A percentile compares a stretch with the other conserved stretches of the same genome.
phyloP scores from a whole-genome alignment of 768 basidiomycete genomes.

The Pulveroboletus ravenelii region DNA sequence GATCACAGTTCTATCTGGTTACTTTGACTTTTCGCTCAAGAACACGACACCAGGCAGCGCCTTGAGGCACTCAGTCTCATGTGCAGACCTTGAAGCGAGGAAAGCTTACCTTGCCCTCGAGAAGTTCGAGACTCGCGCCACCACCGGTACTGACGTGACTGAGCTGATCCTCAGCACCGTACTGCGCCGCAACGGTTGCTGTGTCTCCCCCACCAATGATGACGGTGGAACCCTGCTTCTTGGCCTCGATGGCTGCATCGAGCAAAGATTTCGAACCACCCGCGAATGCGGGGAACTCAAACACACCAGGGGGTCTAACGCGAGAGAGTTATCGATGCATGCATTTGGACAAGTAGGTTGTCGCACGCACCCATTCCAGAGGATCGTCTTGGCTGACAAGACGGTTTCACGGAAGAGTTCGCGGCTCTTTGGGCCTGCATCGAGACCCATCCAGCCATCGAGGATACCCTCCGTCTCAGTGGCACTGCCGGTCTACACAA shows the following conservation, averaged over 20 bases:
- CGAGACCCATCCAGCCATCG: constrained; percentile 92
- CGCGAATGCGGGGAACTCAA: constrained; percentile 93
- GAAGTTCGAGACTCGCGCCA: constrained; percentile 87
- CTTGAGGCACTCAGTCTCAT: constrained; percentile 35
- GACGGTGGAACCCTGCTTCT: constrained; percentile 79
- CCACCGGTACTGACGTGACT: constrained; percentile 97
- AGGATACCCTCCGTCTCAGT: constrained; percentile 87
- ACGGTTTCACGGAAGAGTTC: constrained; percentile 79
- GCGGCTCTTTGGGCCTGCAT: constrained; percentile 81
- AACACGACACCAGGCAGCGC: constrained; percentile 88
- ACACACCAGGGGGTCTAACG: constrained; percentile 89
- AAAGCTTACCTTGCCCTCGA: constrained; percentile 88
- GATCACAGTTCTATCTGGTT: constrained; percentile 5
- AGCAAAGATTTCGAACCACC: constrained; percentile 80
- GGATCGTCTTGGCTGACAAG: constrained; percentile 85
- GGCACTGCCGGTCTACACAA: constrained; percentile 58
- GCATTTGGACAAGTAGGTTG: neutral
- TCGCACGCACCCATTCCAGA: constrained; percentile 82
- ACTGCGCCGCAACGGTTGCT: constrained; percentile 91
- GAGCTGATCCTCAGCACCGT: constrained; percentile 78
- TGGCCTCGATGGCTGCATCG: constrained; percentile 82
- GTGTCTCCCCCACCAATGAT: constrained; percentile 97
- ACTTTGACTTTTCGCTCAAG: constrained; percentile 66
- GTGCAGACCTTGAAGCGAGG: neutral
- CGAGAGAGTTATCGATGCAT: neutral